A percentile compares a stretch with the other conserved stretches of the same genome.
These are phyloP conservation scores for Solanum chmielewskii DNA, from an alignment of 257 asterid species.

Conservation along the genomic window DNA sequence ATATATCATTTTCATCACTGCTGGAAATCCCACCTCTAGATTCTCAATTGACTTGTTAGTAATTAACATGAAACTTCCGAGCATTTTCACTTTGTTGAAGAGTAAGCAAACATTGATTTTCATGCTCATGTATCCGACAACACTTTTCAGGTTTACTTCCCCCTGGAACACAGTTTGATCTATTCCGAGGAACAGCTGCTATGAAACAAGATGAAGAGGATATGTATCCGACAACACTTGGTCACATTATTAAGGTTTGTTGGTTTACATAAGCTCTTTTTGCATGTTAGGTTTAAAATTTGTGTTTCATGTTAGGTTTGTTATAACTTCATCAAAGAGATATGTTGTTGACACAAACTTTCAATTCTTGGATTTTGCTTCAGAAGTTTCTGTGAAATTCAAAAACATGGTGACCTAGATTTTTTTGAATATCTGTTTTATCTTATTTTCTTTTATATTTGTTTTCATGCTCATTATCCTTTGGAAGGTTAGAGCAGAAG, in stretches of 20 bases:
- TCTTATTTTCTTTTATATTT: neutral
- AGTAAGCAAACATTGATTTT: neutral
- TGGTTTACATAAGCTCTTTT: neutral
- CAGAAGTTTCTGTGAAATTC: neutral
- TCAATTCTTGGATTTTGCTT: neutral
- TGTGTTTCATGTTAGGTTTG: neutral
- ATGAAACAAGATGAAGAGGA: conserved; percentile 98
- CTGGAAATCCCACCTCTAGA: neutral
- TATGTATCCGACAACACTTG: conserved; percentile 78
- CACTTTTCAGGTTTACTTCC: conserved; percentile 71
- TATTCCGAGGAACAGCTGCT: conserved; percentile 95
- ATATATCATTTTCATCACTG: neutral
- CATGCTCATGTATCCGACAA: neutral
- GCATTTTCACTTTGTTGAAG: neutral
- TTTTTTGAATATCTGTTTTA: neutral
- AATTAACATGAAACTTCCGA: neutral
- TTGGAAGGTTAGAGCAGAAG: neutral
- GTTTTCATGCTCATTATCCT: neutral
- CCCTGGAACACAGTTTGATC: conserved; percentile 96
- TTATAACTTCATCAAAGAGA: neutral
- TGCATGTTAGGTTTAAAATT: neutral
- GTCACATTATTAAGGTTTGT: conserved; percentile 73
- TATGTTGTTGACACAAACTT: neutral
- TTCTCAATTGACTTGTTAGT: neutral
- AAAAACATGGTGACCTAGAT: neutral